phyloP scores from a whole-genome alignment of 495 filamentous ascomycete species.

The Neurospora sp. region DNA sequence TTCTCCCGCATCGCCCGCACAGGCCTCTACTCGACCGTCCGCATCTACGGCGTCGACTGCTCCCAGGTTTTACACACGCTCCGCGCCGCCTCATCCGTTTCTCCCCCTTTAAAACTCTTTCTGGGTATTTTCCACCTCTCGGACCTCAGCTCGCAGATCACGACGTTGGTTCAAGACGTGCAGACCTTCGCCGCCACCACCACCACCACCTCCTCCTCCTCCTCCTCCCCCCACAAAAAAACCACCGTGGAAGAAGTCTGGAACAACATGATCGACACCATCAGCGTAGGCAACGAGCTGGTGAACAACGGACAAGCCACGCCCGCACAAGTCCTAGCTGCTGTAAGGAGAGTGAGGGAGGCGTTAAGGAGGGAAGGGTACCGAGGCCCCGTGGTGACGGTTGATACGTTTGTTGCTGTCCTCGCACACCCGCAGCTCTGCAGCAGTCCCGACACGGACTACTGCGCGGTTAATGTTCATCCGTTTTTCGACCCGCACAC shows the following conservation, averaged over 20 bases:
- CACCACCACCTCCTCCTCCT: neutral
- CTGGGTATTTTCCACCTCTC: conserved; percentile 60
- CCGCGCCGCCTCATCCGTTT: conserved; percentile 43
- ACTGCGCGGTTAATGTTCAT: conserved; percentile 72
- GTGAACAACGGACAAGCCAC: conserved; percentile 53
- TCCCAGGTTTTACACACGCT: conserved; percentile 54
- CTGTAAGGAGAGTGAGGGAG: too few relatives aligned
- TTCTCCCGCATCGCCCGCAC: conserved; percentile 35
- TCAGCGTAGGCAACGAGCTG: conserved; percentile 73
- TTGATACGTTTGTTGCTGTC: conserved; percentile 65
- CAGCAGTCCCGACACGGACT: conserved; percentile 49
- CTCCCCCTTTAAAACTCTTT: conserved; percentile 52
- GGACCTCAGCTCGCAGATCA: conserved; percentile 42
- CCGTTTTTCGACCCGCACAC: conserved; percentile 62
- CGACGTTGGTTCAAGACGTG: conserved; percentile 40
- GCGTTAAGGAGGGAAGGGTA: conserved; percentile 39
- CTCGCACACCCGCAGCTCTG: conserved; percentile 61
- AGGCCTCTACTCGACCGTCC: conserved; percentile 47
- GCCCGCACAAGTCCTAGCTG: conserved; percentile 36
- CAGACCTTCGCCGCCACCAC: conserved; percentile 5
- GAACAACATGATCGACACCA: conserved; percentile 53
- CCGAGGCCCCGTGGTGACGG: conserved; percentile 62
- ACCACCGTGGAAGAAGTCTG: conserved; percentile 19
- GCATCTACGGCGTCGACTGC: conserved; percentile 78
- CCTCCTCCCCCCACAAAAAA: neutral